Base-by-base conservation (phyloP, 495 filamentous ascomycete genomes). In the Annulohypoxylon bovei region DNA sequence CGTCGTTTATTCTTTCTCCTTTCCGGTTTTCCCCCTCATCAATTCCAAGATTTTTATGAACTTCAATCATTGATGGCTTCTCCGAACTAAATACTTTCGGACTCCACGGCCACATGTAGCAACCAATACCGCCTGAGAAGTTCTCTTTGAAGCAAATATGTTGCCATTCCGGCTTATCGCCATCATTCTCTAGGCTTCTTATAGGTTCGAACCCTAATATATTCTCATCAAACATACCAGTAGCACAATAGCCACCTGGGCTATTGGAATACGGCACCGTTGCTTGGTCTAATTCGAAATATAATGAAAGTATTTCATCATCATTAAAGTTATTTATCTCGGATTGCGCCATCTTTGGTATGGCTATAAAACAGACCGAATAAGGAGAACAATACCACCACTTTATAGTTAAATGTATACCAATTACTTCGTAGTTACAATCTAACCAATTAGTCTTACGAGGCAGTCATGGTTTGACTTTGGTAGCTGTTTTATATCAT, bases 201-300 rank as follows among this genome's bases (percentile, higher is more conserved):
- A 49, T 62, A 3, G 58, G 58, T 23, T 37, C 35, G 28, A 56
- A 68, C 7, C 40, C 49, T 4, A 39, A 23, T 18, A 68, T 56
- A 9, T 40, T 23, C 12, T 30, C n/a, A 14, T 50, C 65, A 22
- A 35, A 35, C 46, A 14, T 20, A 27, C 35, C 37, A 27, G 6
- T 2, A 23, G 42, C 33, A 44, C 37, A 12, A n/a, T 27, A 37
- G 18, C 16, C n/a, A 14, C 23, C 46, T 20, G 37, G 20, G 1
- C 12, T 14, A 49, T 23, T 27, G 11, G 44, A 27, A 25, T 12
- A 23, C 44, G 44, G 35, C 7, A 5, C 9, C 6, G 33, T 35
- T 11, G 62, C 62, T 28, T 27, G 37, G 12, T 67, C 64, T 25
- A 67, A 8, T 35, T 67, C 64, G 11, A 67, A 67, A 25, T 60